phyloP scores from a whole-genome alignment of 106 monocot species.

The Allium cepa region DNA sequence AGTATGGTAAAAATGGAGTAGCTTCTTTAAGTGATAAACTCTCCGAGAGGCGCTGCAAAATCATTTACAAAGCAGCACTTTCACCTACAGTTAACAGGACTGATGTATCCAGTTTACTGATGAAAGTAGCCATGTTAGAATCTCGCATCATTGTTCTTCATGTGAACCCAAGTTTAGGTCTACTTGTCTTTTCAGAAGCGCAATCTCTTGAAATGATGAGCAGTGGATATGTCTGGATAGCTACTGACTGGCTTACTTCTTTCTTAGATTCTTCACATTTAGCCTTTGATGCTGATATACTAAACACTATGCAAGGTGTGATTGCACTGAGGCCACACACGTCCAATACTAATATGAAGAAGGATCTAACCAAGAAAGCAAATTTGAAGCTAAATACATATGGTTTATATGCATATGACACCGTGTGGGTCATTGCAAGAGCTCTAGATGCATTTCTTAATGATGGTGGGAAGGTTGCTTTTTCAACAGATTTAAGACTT shows the following conservation, averaged over 20 bases:
- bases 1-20: slow-evolving; percentile 61
- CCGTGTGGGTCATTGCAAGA: slow-evolving; percentile 59
- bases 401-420: slow-evolving; percentile 72
- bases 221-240: slow-evolving; percentile 76
- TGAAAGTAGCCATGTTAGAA: slow-evolving; percentile 36
- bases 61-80: slow-evolving; percentile 45
- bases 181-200: slow-evolving; percentile 45
- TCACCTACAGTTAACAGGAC: slow-evolving; percentile 14
- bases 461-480: slow-evolving; percentile 39
- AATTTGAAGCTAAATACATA: slow-evolving; percentile 48
- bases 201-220: slow-evolving; percentile 45
- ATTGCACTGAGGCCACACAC: slow-evolving; percentile 55
- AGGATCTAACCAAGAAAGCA: slow-evolving; percentile 20
- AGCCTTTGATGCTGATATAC: slow-evolving; percentile 13
- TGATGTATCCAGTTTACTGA: slow-evolving; percentile 31
- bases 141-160: slow-evolving; percentile 48
- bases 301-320: slow-evolving; percentile 55
- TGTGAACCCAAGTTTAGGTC: slow-evolving; percentile 25
- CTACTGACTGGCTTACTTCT: slow-evolving; percentile 70
- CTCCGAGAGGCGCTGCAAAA: slow-evolving; percentile 32
- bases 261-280: slow-evolving; percentile 31
- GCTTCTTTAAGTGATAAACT: slow-evolving; percentile 43
- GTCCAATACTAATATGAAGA: slow-evolving; percentile 34
- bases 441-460: slow-evolving; percentile 58
- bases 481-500: slow-evolving; percentile 49